phyloP scores from a whole-genome alignment of 1,284 basidiomycete species.

The Ceraceosorus bombacis region DNA sequence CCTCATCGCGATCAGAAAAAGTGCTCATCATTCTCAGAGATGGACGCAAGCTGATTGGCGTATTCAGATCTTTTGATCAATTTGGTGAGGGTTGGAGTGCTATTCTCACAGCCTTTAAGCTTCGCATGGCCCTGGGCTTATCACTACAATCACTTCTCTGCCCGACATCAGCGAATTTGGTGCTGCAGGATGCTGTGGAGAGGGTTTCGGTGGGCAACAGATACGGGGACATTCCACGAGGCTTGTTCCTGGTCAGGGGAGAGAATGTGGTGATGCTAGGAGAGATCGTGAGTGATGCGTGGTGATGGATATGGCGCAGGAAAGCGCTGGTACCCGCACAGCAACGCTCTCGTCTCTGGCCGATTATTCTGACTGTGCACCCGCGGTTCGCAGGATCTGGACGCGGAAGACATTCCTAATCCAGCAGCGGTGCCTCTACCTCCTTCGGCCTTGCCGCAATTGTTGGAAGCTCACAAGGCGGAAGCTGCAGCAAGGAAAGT shows the following conservation, averaged over 20 bases:
- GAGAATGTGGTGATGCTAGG: constrained; percentile 97
- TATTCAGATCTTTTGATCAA: constrained; percentile 94
- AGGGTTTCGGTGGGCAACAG: constrained; percentile 59
- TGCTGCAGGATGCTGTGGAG: constrained; percentile 59
- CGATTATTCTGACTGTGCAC: not conserved
- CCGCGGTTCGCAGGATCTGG: constrained; percentile 30
- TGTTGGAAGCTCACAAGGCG: constrained; percentile 30
- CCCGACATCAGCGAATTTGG: constrained; percentile 69
- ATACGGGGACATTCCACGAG: constrained; percentile 75
- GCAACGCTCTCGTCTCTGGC: not conserved
- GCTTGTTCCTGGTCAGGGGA: constrained; percentile 87
- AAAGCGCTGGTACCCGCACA: not conserved
- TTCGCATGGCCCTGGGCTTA: not conserved
- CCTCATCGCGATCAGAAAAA: no score
- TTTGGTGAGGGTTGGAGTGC: constrained; percentile 65
- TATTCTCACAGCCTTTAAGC: not conserved
- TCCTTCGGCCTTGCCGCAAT: constrained; percentile 28
- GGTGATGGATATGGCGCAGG: not conserved
- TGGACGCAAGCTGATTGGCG: constrained; percentile 89
- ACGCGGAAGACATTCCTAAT: constrained; percentile 40
- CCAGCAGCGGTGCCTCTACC: constrained; percentile 35
- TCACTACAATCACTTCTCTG: not conserved
- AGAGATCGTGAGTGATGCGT: constrained; percentile 69
- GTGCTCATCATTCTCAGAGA: constrained; percentile 94
- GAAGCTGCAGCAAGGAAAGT: constrained; percentile 34